Evolutionary conservation across 2,329 filamentous ascomycete species (phyloP).

Genomic region (Neophaeococcomyces mojaviensis): DNA sequence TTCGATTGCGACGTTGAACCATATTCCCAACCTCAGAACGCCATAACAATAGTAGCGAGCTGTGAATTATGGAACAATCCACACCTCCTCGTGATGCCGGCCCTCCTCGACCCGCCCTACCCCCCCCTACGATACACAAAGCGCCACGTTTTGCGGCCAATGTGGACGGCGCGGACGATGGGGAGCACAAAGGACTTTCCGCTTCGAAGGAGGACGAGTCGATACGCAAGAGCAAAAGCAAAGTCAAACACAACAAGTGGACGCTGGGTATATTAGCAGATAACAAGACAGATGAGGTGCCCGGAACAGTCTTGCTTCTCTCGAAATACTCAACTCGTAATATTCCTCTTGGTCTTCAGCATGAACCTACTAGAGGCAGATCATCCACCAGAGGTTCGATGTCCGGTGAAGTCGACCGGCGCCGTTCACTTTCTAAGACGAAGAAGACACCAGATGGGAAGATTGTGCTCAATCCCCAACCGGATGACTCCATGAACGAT

Average conservation of each 20-base stretch:
- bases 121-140: too few relatives aligned
- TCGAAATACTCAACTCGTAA: slow-evolving; percentile 48
- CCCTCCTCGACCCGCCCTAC: too few relatives aligned
- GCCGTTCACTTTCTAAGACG: slow-evolving; percentile 30
- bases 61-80: too few relatives aligned
- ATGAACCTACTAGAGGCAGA: slow-evolving; percentile 41
- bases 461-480: slow-evolving; percentile 85
- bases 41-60: too few relatives aligned
- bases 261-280: slow-evolving; percentile 78
- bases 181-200: too few relatives aligned
- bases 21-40: too few relatives aligned
- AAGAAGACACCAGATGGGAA: slow-evolving; percentile 75
- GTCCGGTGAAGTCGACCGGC: slow-evolving; percentile 11
- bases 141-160: too few relatives aligned
- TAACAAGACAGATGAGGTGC: slow-evolving; percentile 73
- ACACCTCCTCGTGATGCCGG: too few relatives aligned
- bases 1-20: too few relatives aligned
- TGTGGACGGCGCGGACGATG: too few relatives aligned
- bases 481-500: slow-evolving; percentile 83
- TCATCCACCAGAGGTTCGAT: slow-evolving; percentile 29
- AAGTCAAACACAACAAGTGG: slow-evolving; percentile 34
- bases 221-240: background rate
- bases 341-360: slow-evolving; percentile 53
- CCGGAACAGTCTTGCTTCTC: slow-evolving; percentile 58
- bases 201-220: too few relatives aligned